Conservation (phyloP, 2,329 filamentous ascomycete species). For the Didymellaceae sp. region DNA sequence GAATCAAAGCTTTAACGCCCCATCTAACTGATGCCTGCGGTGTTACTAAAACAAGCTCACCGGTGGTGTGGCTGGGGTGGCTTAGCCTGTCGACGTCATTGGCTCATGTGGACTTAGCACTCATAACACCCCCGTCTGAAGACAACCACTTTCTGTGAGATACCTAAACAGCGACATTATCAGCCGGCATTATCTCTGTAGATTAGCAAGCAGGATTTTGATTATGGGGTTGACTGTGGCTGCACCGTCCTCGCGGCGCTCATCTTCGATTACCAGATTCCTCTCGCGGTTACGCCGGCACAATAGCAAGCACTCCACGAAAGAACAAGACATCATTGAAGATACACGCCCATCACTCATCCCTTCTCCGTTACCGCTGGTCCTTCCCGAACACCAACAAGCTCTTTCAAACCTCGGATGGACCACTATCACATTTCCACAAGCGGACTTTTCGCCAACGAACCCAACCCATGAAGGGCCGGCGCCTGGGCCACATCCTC, state of each 20-base stretch:
- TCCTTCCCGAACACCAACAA: conserved; percentile 42
- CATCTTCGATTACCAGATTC: conserved; percentile 39
- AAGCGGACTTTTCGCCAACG: not conserved
- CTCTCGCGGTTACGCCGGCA: conserved; percentile 34
- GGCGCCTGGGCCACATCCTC: conserved; percentile 29
- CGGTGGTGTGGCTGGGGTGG: not conserved
- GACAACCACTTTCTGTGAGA: not conserved
- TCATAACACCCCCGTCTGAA: not conserved
- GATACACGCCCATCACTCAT: conserved; percentile 33
- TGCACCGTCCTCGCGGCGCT: conserved; percentile 19
- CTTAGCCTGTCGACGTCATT: conserved; percentile 17
- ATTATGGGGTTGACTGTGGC: conserved; percentile 31
- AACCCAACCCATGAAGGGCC: too few species aligned
- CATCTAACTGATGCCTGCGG: too few species aligned
- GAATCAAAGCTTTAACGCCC: not conserved
- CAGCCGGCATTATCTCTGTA: too few species aligned
- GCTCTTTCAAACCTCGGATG: conserved; percentile 42
- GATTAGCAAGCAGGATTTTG: not conserved
- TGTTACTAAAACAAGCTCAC: conserved; percentile 3
- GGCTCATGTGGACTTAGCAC: not conserved
- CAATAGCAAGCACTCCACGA: not conserved
- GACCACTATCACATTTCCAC: conserved; percentile 45
- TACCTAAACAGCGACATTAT: not conserved
- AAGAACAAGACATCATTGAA: not conserved
- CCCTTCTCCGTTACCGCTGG: conserved; percentile 36